phyloP scores from a whole-genome alignment of 2,329 filamentous ascomycete genomes.

The Stenocarpella maydis region DNA sequence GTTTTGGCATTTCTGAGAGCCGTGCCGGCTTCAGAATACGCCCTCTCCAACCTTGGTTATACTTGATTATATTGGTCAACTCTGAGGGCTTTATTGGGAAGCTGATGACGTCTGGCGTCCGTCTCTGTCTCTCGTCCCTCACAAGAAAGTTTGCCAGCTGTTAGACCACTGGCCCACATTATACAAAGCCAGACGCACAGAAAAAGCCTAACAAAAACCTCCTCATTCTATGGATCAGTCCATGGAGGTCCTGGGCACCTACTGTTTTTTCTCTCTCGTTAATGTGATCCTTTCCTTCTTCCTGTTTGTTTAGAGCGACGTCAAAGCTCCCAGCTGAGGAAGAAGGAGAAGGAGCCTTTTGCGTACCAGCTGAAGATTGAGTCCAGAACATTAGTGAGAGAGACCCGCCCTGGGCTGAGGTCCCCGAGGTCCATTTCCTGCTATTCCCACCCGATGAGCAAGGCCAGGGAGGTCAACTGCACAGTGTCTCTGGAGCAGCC shows the following conservation, averaged over 20 bases:
- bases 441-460: background rate
- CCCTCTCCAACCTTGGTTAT: no score
- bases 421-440: background rate
- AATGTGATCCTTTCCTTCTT: background rate
- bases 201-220: slow-evolving; percentile 1
- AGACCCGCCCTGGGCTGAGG: slow-evolving; percentile 6
- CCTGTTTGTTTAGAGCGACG: no score
- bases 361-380: no score
- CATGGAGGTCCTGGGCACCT: background rate
- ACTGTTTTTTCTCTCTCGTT: background rate
- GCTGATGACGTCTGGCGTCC: slow-evolving; percentile 16
- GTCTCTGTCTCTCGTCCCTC: background rate
- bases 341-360: no score
- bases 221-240: slow-evolving; percentile 6
- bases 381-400: background rate
- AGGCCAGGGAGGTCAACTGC: slow-evolving; percentile 1
- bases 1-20: background rate
- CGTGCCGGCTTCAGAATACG: slow-evolving; percentile 4
- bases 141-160: slow-evolving; percentile 18
- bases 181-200: background rate
- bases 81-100: background rate
- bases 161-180: slow-evolving; percentile 16
- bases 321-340: slow-evolving; percentile 11
- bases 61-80: background rate
- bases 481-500: slow-evolving; percentile 17